Evolutionary conservation across 192 early-diverging fungal species (phyloP), one percentile per base, ranked within the genome.

Genomic region (Kickxella alabastrina): DNA sequence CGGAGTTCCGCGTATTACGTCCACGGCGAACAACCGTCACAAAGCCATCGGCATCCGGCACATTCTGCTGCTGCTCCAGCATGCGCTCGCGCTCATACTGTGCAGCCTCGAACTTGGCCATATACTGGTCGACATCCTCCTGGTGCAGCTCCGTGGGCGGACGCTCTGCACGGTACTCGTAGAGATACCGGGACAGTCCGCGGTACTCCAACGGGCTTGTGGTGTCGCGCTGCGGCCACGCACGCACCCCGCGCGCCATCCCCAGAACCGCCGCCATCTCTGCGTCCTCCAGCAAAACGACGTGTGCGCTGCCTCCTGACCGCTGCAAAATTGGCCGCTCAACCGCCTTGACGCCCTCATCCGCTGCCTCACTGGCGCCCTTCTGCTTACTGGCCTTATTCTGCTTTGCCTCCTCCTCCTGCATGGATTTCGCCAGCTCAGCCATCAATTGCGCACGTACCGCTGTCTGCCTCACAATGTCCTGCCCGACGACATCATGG

Each of bases 21-120:
- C 82, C 86, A 9, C 80, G 75, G 25, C 87, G 78, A 6, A 84
- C 83, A 29, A 97, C 94, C 4, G 86, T 80, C 13, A 92, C 80
- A 62, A 97, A 97, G 12, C 94, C 94, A 65, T 97, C 94, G 19
- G 88, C 92, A 52, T 97, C 94, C 48, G 90, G 87, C 59, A 85
- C 69, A 61, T 92, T 92, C 43, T 80, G 83, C 37, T 80, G 61
- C 41, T 80, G 81, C 54, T 79, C 57, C 43, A 84, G 68, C 49
- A 79, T 80, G 55, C 80, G 78, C 57, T 85, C 80, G 40, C 81
- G 79, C 47, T 87, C 80, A 41, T 83, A 79, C 65, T 92, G 88
- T 32, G 84, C 80, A 25, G 80, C 80, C 45, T 89, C 85, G 49
- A 92, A 95, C 54, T 83, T 82, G 3, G 74, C 68, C 79, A 95